These are phyloP conservation scores for Mycena haematopus DNA, from an alignment of 768 basidiomycete genomes.

Conservation along the genomic window DNA sequence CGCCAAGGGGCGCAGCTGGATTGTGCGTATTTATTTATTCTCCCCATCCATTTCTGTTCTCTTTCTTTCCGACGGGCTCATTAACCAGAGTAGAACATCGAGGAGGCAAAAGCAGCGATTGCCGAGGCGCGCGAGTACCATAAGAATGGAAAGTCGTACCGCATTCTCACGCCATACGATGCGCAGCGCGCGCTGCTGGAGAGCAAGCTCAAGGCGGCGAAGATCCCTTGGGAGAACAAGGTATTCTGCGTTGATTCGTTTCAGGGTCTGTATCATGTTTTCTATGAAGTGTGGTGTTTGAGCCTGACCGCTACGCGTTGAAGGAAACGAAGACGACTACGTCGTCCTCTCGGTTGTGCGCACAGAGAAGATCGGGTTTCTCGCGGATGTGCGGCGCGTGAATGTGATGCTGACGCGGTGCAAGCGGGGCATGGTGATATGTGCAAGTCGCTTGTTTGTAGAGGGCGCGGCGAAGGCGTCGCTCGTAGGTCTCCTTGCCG, in stretches of 20 bases:
- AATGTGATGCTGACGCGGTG: constrained; percentile 63
- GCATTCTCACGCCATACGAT: constrained; percentile 80
- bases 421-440: constrained; percentile 52
- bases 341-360: constrained; percentile 60
- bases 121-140: constrained; percentile 52
- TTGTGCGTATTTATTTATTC: constrained; percentile 34
- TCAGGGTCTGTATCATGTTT: constrained; percentile 59
- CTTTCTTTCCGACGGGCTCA: neutral
- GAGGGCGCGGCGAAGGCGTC: constrained; percentile 40
- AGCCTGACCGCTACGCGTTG: neutral
- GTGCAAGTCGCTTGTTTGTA: constrained; percentile 52
- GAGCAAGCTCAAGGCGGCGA: constrained; percentile 48
- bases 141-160: constrained; percentile 46
- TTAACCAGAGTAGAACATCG: constrained; percentile 50
- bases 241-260: constrained; percentile 83
- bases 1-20: constrained; percentile 43
- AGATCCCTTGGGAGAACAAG: constrained; percentile 61
- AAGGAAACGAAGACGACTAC: constrained; percentile 60
- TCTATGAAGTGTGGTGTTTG: neutral
- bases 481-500: constrained; percentile 44
- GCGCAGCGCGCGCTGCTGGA: constrained; percentile 66
- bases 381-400: constrained; percentile 49
- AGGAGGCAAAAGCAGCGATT: constrained; percentile 56
- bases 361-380: constrained; percentile 52
- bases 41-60: too few species aligned